A percentile compares a stretch with the other conserved stretches of the same genome.
These are phyloP conservation scores for Gliomastix tumulicola DNA, from an alignment of 2,329 filamentous ascomycete species.

Conservation along the genomic window DNA sequence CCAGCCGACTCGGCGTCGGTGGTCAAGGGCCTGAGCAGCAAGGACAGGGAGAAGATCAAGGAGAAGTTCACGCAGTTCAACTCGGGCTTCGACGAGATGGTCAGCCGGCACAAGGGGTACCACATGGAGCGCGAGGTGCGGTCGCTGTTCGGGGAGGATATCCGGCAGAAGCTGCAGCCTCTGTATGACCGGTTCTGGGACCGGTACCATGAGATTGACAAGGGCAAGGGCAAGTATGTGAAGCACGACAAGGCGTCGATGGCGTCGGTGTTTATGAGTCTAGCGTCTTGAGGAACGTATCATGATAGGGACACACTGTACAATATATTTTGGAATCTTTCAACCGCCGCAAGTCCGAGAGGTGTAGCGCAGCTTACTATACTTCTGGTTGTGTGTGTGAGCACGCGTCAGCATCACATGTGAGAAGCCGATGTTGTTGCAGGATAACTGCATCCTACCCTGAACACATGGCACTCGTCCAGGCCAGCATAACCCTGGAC, in stretches of 20 bases:
- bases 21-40: constrained; percentile 74
- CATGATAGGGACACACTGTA: too few species aligned
- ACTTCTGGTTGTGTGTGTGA: too few species aligned
- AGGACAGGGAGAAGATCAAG: constrained; percentile 95
- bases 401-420: too few species aligned
- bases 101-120: constrained; percentile 72
- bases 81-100: constrained; percentile 79
- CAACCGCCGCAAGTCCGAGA: too few species aligned
- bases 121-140: constrained; percentile 90
- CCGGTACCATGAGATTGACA: constrained; percentile 94
- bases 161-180: constrained; percentile 87
- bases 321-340: too few species aligned
- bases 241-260: constrained; percentile 90
- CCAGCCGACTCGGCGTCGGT: constrained; percentile 77
- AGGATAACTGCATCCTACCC: too few species aligned
- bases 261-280: constrained; percentile 53
- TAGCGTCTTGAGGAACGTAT: constrained; percentile 33
- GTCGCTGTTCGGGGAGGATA: constrained; percentile 70
- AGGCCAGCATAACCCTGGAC: too few species aligned
- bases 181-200: constrained; percentile 96
- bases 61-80: constrained; percentile 95
- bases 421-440: too few species aligned
- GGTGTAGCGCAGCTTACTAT: too few species aligned
- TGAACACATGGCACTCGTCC: too few species aligned
- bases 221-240: constrained; percentile 95